A percentile compares a stretch with the other conserved stretches of the same genome.
Conservation (phyloP, 257 asterid genomes). For the Vinca minor region DNA sequence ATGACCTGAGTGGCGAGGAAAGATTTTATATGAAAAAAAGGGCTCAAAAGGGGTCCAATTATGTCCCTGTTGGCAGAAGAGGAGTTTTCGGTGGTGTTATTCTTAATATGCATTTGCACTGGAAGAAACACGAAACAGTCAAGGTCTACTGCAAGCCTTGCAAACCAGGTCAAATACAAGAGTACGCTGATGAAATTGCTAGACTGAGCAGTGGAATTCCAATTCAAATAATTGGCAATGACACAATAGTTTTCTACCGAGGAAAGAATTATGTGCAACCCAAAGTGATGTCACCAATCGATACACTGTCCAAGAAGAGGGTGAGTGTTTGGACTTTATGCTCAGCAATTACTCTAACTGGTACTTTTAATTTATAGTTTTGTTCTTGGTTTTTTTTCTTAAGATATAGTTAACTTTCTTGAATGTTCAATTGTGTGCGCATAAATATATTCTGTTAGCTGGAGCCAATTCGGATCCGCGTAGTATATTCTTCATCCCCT, state of each 20-base stretch:
- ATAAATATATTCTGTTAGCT: not conserved
- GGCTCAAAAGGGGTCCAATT: slow-evolving; percentile 88
- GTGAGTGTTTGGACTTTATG: slow-evolving; percentile 26
- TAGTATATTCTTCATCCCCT: not conserved
- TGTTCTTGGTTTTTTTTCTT: not conserved
- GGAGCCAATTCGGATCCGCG: not conserved
- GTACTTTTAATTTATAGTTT: not conserved
- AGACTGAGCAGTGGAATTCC: slow-evolving; percentile 89
- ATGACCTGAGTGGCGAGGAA: slow-evolving; percentile 71
- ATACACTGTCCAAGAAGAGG: slow-evolving; percentile 78
- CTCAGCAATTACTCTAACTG: not conserved
- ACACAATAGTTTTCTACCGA: slow-evolving; percentile 71
- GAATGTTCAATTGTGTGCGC: not conserved
- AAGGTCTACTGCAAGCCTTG: slow-evolving; percentile 85
- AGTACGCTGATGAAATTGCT: slow-evolving; percentile 65
- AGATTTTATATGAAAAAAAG: slow-evolving; percentile 75
- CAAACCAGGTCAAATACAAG: slow-evolving; percentile 73
- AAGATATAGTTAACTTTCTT: not conserved
- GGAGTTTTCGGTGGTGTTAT: slow-evolving; percentile 94
- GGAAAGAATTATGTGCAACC: slow-evolving; percentile 88
- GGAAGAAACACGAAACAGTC: slow-evolving; percentile 97
- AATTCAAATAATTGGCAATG: slow-evolving; percentile 65
- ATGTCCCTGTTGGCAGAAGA: slow-evolving; percentile 86
- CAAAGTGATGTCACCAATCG: slow-evolving; percentile 86
- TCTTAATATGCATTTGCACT: slow-evolving; percentile 94